These are phyloP conservation scores for Kwoniella botswanensis DNA, from an alignment of 768 basidiomycete genomes.

Conservation along the genomic window DNA sequence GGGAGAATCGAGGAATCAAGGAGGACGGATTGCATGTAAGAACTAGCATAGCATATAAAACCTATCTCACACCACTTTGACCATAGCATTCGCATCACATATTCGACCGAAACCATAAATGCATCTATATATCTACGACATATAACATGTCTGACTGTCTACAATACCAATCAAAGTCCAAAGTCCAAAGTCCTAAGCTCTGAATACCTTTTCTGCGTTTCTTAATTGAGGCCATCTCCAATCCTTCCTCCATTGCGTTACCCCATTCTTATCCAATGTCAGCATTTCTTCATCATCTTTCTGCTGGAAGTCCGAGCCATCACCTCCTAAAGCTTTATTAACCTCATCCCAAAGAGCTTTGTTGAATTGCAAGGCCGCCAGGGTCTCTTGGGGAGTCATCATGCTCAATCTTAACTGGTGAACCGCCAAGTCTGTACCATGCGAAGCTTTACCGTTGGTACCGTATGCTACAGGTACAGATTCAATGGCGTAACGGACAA, in stretches of 20 bases:
- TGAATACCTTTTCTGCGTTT: constrained; percentile 29
- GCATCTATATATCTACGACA: no score
- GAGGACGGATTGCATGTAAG: no score
- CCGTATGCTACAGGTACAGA: constrained; percentile 71
- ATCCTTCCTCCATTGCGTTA: constrained; percentile 67
- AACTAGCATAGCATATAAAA: no score
- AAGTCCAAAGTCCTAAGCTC: constrained; percentile 2
- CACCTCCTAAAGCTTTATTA: constrained; percentile 49
- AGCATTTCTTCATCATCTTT: constrained; percentile 61
- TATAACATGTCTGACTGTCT: no score
- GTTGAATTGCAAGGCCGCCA: constrained; percentile 67
- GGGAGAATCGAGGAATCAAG: no score
- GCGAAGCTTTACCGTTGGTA: constrained; percentile 70
- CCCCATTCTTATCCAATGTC: constrained; percentile 64
- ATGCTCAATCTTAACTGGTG: constrained; percentile 68
- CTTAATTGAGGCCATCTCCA: constrained; percentile 60
- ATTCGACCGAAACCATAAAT: no score
- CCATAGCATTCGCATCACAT: no score
- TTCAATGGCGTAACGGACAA: constrained; percentile 71
- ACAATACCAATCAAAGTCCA: no score
- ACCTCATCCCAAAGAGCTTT: constrained; percentile 63
- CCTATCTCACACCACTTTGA: no score
- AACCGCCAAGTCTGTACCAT: constrained; percentile 68
- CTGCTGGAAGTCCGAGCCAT: constrained; percentile 46
- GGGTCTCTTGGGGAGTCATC: constrained; percentile 62